Percentiles rank a stretch among this genome's conserved stretches.
Conservation (phyloP, 2,329 filamentous ascomycete species). For the Penicillium thymicola region DNA sequence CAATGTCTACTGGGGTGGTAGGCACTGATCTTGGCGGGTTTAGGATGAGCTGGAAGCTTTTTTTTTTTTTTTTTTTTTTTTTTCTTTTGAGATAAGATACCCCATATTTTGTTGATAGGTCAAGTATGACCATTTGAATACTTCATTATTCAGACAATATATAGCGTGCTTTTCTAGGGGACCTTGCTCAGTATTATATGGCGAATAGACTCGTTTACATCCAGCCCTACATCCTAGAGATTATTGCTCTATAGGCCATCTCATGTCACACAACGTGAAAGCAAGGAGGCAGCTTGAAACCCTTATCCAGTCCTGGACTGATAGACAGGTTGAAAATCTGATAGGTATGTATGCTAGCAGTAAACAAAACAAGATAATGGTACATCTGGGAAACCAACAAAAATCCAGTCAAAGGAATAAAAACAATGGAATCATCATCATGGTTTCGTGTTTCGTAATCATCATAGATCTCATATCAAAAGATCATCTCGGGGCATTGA, state of each 20-base stretch:
- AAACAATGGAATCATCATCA: slow-evolving; percentile 10
- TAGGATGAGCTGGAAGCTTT: not conserved
- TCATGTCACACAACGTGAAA: not conserved
- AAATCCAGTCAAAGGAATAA: not conserved
- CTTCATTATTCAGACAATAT: not conserved
- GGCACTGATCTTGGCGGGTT: not conserved
- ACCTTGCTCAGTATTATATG: not conserved
- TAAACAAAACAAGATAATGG: not conserved
- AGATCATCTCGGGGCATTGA: slow-evolving; percentile 6
- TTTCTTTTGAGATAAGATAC: not conserved
- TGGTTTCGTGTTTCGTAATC: slow-evolving; percentile 17
- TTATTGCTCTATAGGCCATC: not conserved
- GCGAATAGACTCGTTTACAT: not conserved
- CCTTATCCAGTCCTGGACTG: not conserved
- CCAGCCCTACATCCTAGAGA: not conserved
- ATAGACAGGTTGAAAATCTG: not conserved
- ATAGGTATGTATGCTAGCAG: not conserved
- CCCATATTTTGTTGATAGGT: not conserved
- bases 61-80: too few relatives aligned
- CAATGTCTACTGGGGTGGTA: slow-evolving; percentile 13
- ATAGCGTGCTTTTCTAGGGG: not conserved
- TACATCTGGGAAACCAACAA: not conserved
- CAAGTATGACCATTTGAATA: not conserved
- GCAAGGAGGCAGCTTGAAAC: not conserved
- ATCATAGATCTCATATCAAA: slow-evolving; percentile 20